Evolutionary conservation across 768 basidiomycete genomes (phyloP), one percentile per base, ranked within the genome.

Genomic region (Russula emetica): DNA sequence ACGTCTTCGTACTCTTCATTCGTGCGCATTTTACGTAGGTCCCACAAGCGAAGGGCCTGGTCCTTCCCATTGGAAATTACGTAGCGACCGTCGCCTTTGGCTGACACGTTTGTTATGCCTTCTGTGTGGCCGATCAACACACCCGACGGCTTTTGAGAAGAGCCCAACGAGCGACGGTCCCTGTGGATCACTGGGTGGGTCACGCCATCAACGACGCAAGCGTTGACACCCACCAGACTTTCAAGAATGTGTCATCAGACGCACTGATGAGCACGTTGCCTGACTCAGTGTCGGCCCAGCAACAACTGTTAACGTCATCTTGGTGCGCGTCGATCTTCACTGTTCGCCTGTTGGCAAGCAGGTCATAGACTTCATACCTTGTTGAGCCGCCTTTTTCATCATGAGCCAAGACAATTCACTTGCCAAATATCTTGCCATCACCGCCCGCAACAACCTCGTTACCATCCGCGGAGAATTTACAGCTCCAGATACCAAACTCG

Each of bases 41-140:
- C 96, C 90, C 96, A 98, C 26, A 98, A 76, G 8, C 94, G 85
- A 55, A 94, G 78, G 1, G 90, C 84, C 70, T 98, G 95, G 72
- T 98, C 96, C 75, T 98, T 98, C 42, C 94, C 94, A 70, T 98
- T 98, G 20, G 92, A 94, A 51, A 98, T 87, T 52, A 96, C 78
- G 72, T 98, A 98, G 63, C 96, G 86, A 10, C 96, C 96, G 71
- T 98, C 96, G 6, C 96, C 96, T 70, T 97, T 98, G 1, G 96
- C 88, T 38, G 93, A 89, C 16, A 97, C 94, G 67, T 92, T 92
- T 6, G 96, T 94, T 62, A 98, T 89, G 47, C 96, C 93, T 70
- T 98, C 95, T 0, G 94, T 97, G 67, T 98, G 96, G 0, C 97
- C 97, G 49, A 96, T 86, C 16, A 98, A 80, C 1, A 96, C 90